Percentiles rank a stretch among this genome's conserved stretches.
Evolutionary conservation across 345 rosid species (phyloP).

Genomic region (Euphorbia peplus): DNA sequence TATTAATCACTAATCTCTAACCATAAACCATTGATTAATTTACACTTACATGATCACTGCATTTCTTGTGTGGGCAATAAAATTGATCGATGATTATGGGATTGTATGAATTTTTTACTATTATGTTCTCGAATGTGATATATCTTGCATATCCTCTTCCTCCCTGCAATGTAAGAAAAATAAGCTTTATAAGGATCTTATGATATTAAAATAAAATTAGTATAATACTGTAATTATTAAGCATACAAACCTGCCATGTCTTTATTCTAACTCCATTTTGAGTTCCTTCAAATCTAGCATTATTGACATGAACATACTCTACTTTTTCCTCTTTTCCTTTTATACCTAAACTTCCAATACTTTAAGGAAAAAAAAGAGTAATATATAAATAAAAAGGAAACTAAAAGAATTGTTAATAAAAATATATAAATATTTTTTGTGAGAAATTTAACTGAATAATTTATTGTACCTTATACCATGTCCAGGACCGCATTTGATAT

Average conservation of each 20-base stretch:
- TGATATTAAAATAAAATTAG: too few species aligned
- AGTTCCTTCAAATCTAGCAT: slow-evolving; percentile 30
- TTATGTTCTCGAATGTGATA: slow-evolving; percentile 35
- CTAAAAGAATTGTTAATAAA: too few species aligned
- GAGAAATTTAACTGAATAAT: too few species aligned
- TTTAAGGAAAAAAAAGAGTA: background rate
- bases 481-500: slow-evolving; percentile 50
- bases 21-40: too few species aligned
- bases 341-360: slow-evolving; percentile 51
- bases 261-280: slow-evolving; percentile 51
- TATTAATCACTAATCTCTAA: too few species aligned
- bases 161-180: slow-evolving; percentile 27
- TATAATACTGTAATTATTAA: background rate
- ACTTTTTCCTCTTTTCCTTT: slow-evolving; percentile 28
- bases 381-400: too few species aligned
- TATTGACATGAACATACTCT: slow-evolving; percentile 32
- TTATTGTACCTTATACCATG: slow-evolving; percentile 50
- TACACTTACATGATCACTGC: slow-evolving; percentile 37
- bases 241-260: slow-evolving; percentile 44
- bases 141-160: slow-evolving; percentile 45
- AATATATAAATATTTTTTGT: too few species aligned
- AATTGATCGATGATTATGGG: slow-evolving; percentile 58
- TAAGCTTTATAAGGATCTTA: slow-evolving; percentile 9
- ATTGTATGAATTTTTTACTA: slow-evolving; percentile 11
- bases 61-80: slow-evolving; percentile 42